Evolutionary conservation across 2,329 filamentous ascomycete species (phyloP).

Genomic region (Sporothrix euskadiensis): DNA sequence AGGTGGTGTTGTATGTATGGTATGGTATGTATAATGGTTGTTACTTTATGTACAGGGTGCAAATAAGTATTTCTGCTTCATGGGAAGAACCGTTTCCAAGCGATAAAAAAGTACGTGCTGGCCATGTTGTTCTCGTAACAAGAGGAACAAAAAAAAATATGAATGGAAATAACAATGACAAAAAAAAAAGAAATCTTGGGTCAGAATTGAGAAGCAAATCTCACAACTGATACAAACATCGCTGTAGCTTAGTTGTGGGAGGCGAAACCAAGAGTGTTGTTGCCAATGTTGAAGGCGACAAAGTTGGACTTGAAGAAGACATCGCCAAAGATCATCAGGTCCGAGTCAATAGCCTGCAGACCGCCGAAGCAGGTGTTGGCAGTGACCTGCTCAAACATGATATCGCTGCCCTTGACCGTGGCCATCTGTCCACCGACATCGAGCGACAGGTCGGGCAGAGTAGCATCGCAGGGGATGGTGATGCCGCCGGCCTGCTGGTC

Average conservation of each 20-base stretch:
- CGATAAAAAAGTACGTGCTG: not conserved
- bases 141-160: not conserved
- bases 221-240: not conserved
- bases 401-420: conserved; percentile 53
- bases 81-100: not conserved
- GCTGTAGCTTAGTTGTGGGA: conserved; percentile 42
- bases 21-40: not conserved
- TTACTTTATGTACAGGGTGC: conserved; percentile 12
- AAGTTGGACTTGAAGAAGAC: conserved; percentile 64
- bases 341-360: conserved; percentile 59
- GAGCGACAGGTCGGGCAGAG: conserved; percentile 53
- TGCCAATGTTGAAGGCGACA: conserved; percentile 58
- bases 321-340: conserved; percentile 63
- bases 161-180: not conserved
- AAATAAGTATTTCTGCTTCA: not conserved
- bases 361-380: conserved; percentile 66
- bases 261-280: conserved; percentile 56
- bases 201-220: not conserved
- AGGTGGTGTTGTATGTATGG: not conserved
- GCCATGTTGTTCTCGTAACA: not conserved
- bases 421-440: conserved; percentile 60
- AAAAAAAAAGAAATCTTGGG: not conserved
- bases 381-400: conserved; percentile 55
- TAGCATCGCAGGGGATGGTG: conserved; percentile 49
- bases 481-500: conserved; percentile 47